Conservation (phyloP, 1,139 yeast genomes). For the Suhomyces yuchorum region DNA sequence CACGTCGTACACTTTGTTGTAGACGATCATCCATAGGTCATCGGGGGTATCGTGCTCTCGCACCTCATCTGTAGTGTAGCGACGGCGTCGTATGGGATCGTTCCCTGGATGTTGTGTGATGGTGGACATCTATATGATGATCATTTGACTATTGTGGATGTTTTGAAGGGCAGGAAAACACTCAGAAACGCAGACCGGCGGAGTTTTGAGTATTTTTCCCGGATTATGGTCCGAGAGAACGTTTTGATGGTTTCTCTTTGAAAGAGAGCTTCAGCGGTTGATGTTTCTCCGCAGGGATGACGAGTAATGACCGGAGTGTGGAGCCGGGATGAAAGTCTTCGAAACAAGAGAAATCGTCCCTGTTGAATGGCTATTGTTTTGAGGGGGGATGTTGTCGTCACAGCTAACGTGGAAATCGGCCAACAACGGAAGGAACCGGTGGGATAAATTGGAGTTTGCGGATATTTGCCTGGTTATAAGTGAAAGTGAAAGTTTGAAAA, state of each 20-base stretch:
- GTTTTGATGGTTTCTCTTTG: background rate
- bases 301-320: background rate
- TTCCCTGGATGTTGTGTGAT: constrained; percentile 1
- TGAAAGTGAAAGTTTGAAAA: background rate
- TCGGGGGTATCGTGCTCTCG: constrained; percentile 46
- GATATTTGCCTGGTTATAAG: background rate
- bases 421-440: background rate
- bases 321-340: background rate
- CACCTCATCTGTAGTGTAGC: constrained; percentile 35
- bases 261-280: background rate
- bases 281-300: background rate
- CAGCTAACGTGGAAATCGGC: background rate
- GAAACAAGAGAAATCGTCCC: background rate
- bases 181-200: background rate
- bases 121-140: constrained; percentile 2
- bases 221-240: background rate
- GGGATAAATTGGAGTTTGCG: background rate
- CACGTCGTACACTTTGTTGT: constrained; percentile 62
- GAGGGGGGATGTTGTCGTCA: background rate
- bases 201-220: background rate
- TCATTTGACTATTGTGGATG: background rate
- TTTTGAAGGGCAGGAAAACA: background rate
- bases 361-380: background rate
- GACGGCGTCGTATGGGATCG: constrained; percentile 3
- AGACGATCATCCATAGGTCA: constrained; percentile 69